Base-by-base conservation (phyloP, 495 filamentous ascomycete species). In the Xylaria cubensis region DNA sequence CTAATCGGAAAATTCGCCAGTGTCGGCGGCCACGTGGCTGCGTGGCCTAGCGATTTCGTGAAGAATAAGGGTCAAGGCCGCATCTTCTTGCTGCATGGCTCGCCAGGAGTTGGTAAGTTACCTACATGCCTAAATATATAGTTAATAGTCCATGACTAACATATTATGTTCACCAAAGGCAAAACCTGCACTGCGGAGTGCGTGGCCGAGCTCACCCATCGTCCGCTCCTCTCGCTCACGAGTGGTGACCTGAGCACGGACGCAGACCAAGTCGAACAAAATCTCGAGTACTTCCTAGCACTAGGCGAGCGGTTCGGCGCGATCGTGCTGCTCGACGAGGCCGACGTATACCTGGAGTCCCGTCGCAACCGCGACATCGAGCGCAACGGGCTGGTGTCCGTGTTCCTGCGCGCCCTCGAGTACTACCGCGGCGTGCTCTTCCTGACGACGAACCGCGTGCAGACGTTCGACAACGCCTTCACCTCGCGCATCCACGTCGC, bases 341-440 rank as follows among this genome's bases (percentile, higher is more conserved):
- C 82, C 5, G 83, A 85, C 68, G 83, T 85, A 32, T 85, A 81
- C 75, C 80, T 85, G 5, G 92, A 94, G 82, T 86, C 90, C 66
- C 90, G 92, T 21, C 89, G 87, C 1, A 86, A 91, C 48, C 85
- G 89, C 72, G 91, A 95, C 74, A 88, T 95, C 72, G 86, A 88
- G 74, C 88, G 93, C 67, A 95, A 95, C 75, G 91, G 91, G 1
- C 85, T 95, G 0, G 93, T 95, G 24, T 91, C 89, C 69, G 90
- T 95, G 59, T 84, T 84, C 74, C 70, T 83, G 15, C 76, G 82
- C 32, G 82, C 80, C 0, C 76, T 84, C 59, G 83, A 84, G 74
- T 83, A 83, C 71, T 84, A 83, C 77, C 72, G 76, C 19, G 82
- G 83, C 41, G 77, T 82, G 32, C 67, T 84, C 29, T 81, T 84